A percentile compares a stretch with the other conserved stretches of the same genome.
Evolutionary conservation across 768 basidiomycete species (phyloP).

Genomic region (Peribolospora baueri): DNA sequence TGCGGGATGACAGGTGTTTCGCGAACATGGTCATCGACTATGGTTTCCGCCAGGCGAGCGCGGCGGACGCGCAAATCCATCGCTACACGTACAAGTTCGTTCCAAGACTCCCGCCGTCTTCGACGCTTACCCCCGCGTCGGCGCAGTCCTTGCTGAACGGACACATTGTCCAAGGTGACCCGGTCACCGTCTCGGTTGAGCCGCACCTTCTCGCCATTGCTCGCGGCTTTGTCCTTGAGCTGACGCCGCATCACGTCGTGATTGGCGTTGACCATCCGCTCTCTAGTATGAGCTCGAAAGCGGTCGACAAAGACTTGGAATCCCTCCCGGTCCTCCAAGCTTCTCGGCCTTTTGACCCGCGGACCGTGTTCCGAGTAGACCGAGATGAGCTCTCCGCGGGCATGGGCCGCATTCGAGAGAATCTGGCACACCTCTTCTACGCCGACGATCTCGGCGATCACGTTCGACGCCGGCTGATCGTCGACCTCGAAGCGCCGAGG

Average conservation of each 20-base stretch:
- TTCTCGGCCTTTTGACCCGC: conserved; percentile 6
- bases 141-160: conserved; percentile 40
- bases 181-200: conserved; percentile 65
- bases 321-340: conserved; percentile 8
- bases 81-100: conserved; percentile 53
- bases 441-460: conserved; percentile 35
- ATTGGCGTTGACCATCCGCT: conserved; percentile 53
- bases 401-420: conserved; percentile 68
- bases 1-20: conserved; percentile 31
- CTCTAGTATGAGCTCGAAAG: background rate
- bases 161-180: conserved; percentile 52
- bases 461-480: conserved; percentile 44
- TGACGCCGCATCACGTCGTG: conserved; percentile 37
- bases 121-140: conserved; percentile 2
- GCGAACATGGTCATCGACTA: conserved; percentile 42
- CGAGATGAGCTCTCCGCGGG: conserved; percentile 74
- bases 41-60: background rate
- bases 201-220: conserved; percentile 63
- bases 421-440: conserved; percentile 71
- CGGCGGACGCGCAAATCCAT: conserved; percentile 32
- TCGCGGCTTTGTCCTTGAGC: conserved; percentile 54
- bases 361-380: conserved; percentile 53
- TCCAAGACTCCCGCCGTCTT: background rate
- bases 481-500: conserved; percentile 46
- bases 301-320: conserved; percentile 4